Base-by-base conservation (phyloP, 805 yeast species). In the Hanseniaspora clermontiae region DNA sequence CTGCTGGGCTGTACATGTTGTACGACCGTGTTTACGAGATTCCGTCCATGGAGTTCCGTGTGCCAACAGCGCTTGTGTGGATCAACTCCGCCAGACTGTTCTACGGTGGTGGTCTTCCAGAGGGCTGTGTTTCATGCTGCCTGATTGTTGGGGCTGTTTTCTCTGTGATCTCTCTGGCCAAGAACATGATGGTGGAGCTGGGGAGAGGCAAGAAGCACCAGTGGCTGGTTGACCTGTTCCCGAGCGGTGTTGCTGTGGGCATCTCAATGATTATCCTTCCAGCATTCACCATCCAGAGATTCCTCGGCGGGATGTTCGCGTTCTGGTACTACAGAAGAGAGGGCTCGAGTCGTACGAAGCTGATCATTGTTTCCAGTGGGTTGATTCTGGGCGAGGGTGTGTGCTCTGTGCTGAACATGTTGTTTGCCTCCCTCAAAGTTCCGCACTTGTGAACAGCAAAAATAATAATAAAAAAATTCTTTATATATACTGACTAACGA, bases 11-110 rank as follows among this genome's bases (percentile, higher is more conserved):
- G 79, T 91, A 91, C 76, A 76, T 79, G 57, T 77, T 87, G 31
- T 91, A 93, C 74, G 85, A 87, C 64, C 61, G 76, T 5, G 87
- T 88, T 5, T 93, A 93, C 70, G 82, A 81, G 57, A 87, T 91
- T 45, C 98, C 98, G 0, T 87, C 87, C 58, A 71, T 77, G 19
- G 74, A 81, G 53, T 91, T 87, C 67, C 75, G 97, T 58, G 80
- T 93, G 38, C 98, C 98, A 4, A 93, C 98, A 0, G 96, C 97
- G 0, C 80, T 88, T 3, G 88, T 91, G 24, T 91, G 98, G 98
- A 83, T 91, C 46, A 97, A 91, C 67, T 90, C 97, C 66, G 88
- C 97, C 0, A 73, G 98, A 57, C 74, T 91, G 40, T 96, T 91
- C 36, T 86, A 91, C 1, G 98, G 97, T 1, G 77, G 83, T 57